Base-by-base conservation (phyloP, 1,284 basidiomycete species). In the Malassezia sp. region DNA sequence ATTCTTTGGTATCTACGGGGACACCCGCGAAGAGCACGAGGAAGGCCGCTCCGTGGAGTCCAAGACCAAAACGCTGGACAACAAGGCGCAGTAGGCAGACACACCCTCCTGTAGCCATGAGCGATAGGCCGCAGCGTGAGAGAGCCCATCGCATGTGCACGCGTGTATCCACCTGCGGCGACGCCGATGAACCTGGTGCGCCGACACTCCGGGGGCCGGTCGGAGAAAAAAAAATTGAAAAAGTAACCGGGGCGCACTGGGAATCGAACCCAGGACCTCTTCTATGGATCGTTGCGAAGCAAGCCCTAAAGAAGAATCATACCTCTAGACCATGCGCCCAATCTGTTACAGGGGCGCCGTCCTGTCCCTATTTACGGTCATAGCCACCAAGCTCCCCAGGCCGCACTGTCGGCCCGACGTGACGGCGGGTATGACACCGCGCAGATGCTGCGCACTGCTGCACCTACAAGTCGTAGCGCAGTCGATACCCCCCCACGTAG, bases 11-110 rank as follows among this genome's bases (percentile, higher is more conserved):
- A 36, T 40, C 20, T 57, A 57, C 1, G 49, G 41, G 5, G 63
- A 67, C 42, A 57, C 56, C 35, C 49, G 63, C 20, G 63, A 67
- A 45, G 64, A 67, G 10, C 63, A 59, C 3, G 66, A 69, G 39
- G 56, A 63, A 2, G 57, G 54, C 17, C 38, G 28, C n/a, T n/a
- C n/a, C n/a, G n/a, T n/a, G n/a, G n/a, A n/a, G n/a, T n/a, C n/a
- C n/a, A n/a, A n/a, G n/a, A n/a, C n/a, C n/a, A n/a, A n/a, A 8
- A 28, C 27, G 33, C 12, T 35, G 33, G 8, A 14, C 27, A 28
- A 28, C 7, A 28, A 8, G 27, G n/a, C n/a, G n/a, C n/a, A n/a
- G n/a, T n/a, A n/a, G n/a, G n/a, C n/a, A n/a, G n/a, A n/a, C n/a
- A n/a, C n/a, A n/a, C n/a, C n/a, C n/a, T n/a, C n/a, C n/a, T n/a